Evolutionary conservation across 192 early-diverging fungal species (phyloP), one percentile per base, ranked within the genome.

Genomic region (Anaeromyces robustus): DNA sequence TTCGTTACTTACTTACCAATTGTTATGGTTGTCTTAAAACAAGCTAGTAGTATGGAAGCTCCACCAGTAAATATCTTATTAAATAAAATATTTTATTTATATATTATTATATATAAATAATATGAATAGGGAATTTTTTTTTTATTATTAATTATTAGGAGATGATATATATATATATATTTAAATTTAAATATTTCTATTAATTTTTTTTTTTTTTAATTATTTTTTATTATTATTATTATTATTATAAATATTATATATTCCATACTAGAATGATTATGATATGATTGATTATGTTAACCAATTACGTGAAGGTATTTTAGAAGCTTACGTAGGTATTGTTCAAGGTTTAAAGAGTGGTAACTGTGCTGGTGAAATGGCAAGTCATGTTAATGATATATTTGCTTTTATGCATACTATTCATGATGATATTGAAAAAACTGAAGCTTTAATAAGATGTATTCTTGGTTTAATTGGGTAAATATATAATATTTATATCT

Each of bases 321-420:
- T 97, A 52, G 97, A 98, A 85, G 96, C 96, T 14, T 97, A 95
- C 86, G 94, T 98, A 29, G 98, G 98, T 43, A 98, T 99, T 79
- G 89, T 92, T 0, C 96, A 98, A 82, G 98, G 96, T 7, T 85
- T 98, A 86, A 95, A 95, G 83, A 84, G 89, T 4, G 92, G 90
- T 28, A 88, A 91, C 77, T 92, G 93, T 82, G 92, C 89, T 29
- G 84, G 89, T 81, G 81, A 91, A 78, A 84, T 97, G 28, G 78
- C 85, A 19, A 87, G 86, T 18, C 92, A 94, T 59, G 83, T 92
- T 13, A 86, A 90, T 78, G 84, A 87, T 78, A 91, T 99, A 68
- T 94, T 99, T 77, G 86, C 84, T 30, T 98, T 99, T 85, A 85
- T 96, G 81, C 84, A 85, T 79, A 86, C 86, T 29, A 90, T 95